phyloP scores from a whole-genome alignment of 495 filamentous ascomycete species.

The Talaromyces stipitatus region DNA sequence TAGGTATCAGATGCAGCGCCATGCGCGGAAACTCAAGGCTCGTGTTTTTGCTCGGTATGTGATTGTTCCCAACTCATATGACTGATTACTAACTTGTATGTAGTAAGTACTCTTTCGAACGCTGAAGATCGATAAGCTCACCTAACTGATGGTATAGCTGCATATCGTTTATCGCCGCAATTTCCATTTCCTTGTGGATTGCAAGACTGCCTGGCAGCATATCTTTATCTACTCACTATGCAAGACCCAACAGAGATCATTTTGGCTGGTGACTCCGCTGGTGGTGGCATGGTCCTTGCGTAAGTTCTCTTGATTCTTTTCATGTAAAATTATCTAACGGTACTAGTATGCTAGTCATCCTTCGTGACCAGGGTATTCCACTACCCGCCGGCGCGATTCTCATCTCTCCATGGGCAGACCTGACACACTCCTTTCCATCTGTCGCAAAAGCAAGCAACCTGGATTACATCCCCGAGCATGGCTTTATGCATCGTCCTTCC shows the following conservation, averaged over 20 bases:
- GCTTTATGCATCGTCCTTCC: slow-evolving; percentile 81
- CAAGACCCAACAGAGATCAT: slow-evolving; percentile 75
- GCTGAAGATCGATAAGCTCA: too few relatives aligned
- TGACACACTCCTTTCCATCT: slow-evolving; percentile 92
- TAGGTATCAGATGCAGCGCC: slow-evolving; percentile 90
- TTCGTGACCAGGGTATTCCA: slow-evolving; percentile 74
- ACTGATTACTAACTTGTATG: slow-evolving; percentile 15
- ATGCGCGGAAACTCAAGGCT: slow-evolving; percentile 88
- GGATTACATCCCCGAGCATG: slow-evolving; percentile 82
- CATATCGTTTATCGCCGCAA: slow-evolving; percentile 85
- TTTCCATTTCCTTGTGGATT: slow-evolving; percentile 92
- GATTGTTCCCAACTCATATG: background rate
- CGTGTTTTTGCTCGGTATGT: slow-evolving; percentile 68
- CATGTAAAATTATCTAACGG: slow-evolving; percentile 11
- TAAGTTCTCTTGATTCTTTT: slow-evolving; percentile 15
- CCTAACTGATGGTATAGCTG: slow-evolving; percentile 30
- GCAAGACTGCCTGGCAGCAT: slow-evolving; percentile 80
- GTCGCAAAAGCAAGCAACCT: slow-evolving; percentile 61
- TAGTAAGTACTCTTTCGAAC: slow-evolving; percentile 29
- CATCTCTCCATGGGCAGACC: slow-evolving; percentile 88
- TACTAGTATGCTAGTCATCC: slow-evolving; percentile 59
- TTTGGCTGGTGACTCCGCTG: slow-evolving; percentile 82
- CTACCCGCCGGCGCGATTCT: slow-evolving; percentile 84
- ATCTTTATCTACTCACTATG: slow-evolving; percentile 67
- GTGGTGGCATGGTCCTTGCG: slow-evolving; percentile 76